Percentiles rank a stretch among this genome's conserved stretches.
Conservation (phyloP, 164 flowering plant genomes). For the Paratinospora sagittata region DNA sequence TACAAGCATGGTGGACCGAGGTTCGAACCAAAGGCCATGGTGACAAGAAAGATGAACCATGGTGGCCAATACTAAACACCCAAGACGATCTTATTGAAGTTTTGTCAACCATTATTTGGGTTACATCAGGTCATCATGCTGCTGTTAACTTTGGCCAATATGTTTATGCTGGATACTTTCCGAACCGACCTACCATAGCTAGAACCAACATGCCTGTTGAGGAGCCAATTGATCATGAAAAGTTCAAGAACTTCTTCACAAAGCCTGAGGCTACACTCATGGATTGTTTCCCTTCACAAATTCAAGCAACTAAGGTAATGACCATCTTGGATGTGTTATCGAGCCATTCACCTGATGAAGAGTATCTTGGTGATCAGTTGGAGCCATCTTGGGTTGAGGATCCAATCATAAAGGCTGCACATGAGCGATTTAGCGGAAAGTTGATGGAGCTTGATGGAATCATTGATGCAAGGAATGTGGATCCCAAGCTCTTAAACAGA, state of each 20-base stretch:
- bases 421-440: conserved; percentile 21
- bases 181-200: conserved; percentile 83
- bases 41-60: conserved; percentile 58
- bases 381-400: conserved; percentile 61
- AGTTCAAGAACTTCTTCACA: conserved; percentile 44
- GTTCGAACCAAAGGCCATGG: conserved; percentile 67
- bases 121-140: conserved; percentile 87
- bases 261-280: conserved; percentile 50
- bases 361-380: conserved; percentile 3
- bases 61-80: conserved; percentile 77
- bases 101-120: conserved; percentile 76
- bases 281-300: conserved; percentile 49
- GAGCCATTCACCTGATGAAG: conserved; percentile 67
- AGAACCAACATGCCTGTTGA: conserved; percentile 62
- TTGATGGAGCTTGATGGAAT: conserved; percentile 17
- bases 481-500: conserved; percentile 22
- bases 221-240: conserved; percentile 52
- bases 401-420: conserved; percentile 35
- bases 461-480: conserved; percentile 25
- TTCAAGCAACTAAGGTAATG: conserved; percentile 62
- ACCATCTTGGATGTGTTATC: conserved; percentile 69
- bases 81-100: conserved; percentile 39
- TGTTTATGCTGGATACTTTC: conserved; percentile 76
- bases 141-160: conserved; percentile 89
- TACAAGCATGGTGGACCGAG: conserved; percentile 83